A percentile compares a stretch with the other conserved stretches of the same genome.
phyloP scores from a whole-genome alignment of 768 basidiomycete species.

The Tylopilus subfusipes region DNA sequence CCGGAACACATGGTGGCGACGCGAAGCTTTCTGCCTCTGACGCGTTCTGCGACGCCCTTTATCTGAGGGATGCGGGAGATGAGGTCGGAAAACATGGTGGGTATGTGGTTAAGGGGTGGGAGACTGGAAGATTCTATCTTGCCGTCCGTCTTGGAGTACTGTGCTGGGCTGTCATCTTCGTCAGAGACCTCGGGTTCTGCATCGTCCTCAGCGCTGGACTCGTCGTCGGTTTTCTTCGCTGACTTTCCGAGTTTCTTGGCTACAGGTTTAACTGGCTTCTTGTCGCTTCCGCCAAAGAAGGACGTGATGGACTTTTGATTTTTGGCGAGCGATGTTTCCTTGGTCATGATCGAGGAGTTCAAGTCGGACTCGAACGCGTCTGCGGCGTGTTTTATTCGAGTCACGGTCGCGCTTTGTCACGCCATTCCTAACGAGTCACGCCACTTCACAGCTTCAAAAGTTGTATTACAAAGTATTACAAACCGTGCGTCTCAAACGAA shows the following conservation, averaged over 20 bases:
- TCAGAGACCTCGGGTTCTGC: conserved; percentile 33
- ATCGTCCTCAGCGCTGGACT: conserved; percentile 32
- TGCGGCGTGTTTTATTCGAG: conserved; percentile 15
- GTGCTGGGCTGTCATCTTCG: conserved; percentile 30
- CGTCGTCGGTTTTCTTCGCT: conserved; percentile 31
- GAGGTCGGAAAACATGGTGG: conserved; percentile 74
- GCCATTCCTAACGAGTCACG: conserved; percentile 11
- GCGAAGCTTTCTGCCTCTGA: conserved; percentile 80
- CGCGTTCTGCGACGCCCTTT: conserved; percentile 58
- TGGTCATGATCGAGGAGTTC: conserved; percentile 41
- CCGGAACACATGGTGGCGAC: conserved; percentile 98
- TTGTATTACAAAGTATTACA: too few relatives aligned
- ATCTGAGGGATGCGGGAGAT: conserved; percentile 63
- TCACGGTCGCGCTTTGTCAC: conserved; percentile 25
- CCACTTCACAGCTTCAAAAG: conserved; percentile 3
- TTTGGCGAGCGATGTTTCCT: conserved; percentile 39
- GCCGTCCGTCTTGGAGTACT: conserved; percentile 36
- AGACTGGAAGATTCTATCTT: conserved; percentile 56
- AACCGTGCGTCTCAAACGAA: neutral
- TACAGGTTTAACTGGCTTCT: conserved; percentile 24
- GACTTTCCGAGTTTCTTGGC: conserved; percentile 31
- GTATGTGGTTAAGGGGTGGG: conserved; percentile 72
- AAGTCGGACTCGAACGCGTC: conserved; percentile 12
- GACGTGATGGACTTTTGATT: conserved; percentile 53
- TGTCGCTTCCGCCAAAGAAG: conserved; percentile 45